These are phyloP conservation scores for Aquilaria malaccensis DNA, from an alignment of 345 rosid genomes.

Conservation along the genomic window DNA sequence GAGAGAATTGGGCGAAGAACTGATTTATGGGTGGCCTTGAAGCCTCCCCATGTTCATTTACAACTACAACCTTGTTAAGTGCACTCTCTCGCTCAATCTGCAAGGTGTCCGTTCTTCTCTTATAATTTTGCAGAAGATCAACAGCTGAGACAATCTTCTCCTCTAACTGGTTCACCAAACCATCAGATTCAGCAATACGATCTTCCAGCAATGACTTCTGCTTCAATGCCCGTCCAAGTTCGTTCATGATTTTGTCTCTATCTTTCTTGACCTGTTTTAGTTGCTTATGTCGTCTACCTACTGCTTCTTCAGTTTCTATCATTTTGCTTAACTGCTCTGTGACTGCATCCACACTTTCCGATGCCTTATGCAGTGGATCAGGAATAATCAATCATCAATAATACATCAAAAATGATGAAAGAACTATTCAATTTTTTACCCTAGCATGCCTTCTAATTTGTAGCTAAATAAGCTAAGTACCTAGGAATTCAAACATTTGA, in stretches of 20 bases:
- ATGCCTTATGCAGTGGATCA: no score
- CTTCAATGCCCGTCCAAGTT: slow-evolving; percentile 6
- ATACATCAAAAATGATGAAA: no score
- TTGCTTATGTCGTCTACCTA: slow-evolving; percentile 19
- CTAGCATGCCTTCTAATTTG: no score
- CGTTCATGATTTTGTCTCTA: slow-evolving; percentile 25
- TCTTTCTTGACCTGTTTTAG: slow-evolving; percentile 13
- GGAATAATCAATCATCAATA: no score
- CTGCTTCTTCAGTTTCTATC: slow-evolving; percentile 20
- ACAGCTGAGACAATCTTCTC: slow-evolving; percentile 10
- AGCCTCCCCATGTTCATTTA: slow-evolving; percentile 10
- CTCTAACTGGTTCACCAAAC: slow-evolving; percentile 12
- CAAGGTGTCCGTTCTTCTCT: slow-evolving; percentile 3
- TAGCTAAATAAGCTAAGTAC: no score
- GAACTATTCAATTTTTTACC: no score
- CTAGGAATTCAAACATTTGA: no score
- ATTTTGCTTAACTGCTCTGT: slow-evolving; percentile 23
- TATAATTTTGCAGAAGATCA: slow-evolving; percentile 4
- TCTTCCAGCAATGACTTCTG: slow-evolving; percentile 13
- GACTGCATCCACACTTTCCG: neutral
- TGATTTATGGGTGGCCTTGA: slow-evolving; percentile 17
- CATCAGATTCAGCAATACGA: slow-evolving; percentile 10
- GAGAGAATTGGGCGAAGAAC: slow-evolving; percentile 15
- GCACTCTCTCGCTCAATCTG: slow-evolving; percentile 9
- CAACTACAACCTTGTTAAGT: slow-evolving; percentile 14